A percentile compares a stretch with the other conserved stretches of the same genome.
Conservation (phyloP, 768 basidiomycete species). For the Termitomyces sp. region DNA sequence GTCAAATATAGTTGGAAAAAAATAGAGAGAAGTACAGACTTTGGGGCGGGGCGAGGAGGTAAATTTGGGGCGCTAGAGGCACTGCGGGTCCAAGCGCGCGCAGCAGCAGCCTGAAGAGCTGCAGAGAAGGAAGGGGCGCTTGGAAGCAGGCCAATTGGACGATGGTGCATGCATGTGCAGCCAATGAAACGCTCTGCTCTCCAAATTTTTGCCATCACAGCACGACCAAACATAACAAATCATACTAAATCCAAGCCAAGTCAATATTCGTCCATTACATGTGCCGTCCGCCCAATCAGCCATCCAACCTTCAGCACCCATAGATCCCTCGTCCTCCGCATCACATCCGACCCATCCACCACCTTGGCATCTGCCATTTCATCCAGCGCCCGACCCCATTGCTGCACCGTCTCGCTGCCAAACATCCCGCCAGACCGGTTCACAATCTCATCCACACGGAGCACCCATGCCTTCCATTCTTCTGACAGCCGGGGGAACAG, state of each 20-base stretch:
- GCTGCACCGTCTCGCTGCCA: constrained; percentile 58
- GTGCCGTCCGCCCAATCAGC: constrained; percentile 49
- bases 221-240: constrained; percentile 10
- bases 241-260: not conserved
- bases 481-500: constrained; percentile 59
- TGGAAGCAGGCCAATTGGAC: constrained; percentile 25
- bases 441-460: constrained; percentile 60
- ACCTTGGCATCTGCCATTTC: constrained; percentile 53
- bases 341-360: constrained; percentile 26
- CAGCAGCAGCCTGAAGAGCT: constrained; percentile 43
- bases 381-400: constrained; percentile 69
- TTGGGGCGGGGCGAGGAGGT: not conserved
- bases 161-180: constrained; percentile 47
- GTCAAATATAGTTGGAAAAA: not conserved
- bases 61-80: constrained; percentile 5
- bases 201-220: constrained; percentile 13
- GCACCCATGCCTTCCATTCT: constrained; percentile 80
- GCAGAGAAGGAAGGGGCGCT: constrained; percentile 26
- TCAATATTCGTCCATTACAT: constrained; percentile 28
- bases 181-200: not conserved
- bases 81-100: constrained; percentile 39
- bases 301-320: constrained; percentile 79
- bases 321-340: constrained; percentile 42
- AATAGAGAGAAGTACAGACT: not conserved
- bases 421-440: constrained; percentile 80